phyloP scores from a whole-genome alignment of 2,329 filamentous ascomycete species.

The Metarhizium sp. region DNA sequence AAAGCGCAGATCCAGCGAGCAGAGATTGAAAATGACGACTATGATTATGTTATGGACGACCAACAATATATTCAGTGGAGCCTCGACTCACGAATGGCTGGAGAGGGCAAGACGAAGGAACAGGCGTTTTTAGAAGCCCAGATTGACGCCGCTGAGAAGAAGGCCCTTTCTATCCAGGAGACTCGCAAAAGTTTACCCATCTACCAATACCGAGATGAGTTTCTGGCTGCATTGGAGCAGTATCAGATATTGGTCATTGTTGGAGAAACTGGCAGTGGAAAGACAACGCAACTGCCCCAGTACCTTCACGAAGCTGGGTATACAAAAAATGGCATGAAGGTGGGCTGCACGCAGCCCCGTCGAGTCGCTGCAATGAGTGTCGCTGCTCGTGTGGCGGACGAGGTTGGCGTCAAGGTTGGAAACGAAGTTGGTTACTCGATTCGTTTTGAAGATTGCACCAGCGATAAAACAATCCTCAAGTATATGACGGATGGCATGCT shows the following conservation, averaged over 20 bases:
- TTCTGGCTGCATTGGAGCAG: constrained; percentile 76
- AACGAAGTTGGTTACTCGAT: constrained; percentile 92
- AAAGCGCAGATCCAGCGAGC: constrained; percentile 72
- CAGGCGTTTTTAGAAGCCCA: constrained; percentile 71
- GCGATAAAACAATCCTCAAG: constrained; percentile 83
- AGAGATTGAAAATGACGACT: constrained; percentile 72
- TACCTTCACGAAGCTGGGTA: constrained; percentile 89
- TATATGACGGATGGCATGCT: constrained; percentile 99
- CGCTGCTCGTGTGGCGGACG: constrained; percentile 89
- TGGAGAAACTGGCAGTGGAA: constrained; percentile 89
- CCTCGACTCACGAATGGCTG: constrained; percentile 61
- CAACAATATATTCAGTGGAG: constrained; percentile 80
- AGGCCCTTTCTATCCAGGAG: constrained; percentile 80
- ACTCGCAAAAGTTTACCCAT: constrained; percentile 85
- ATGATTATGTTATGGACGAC: constrained; percentile 89
- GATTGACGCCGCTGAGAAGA: constrained; percentile 81
- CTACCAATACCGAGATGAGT: constrained; percentile 75
- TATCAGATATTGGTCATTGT: constrained; percentile 88
- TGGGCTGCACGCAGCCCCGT: constrained; percentile 89
- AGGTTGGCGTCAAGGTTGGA: constrained; percentile 82
- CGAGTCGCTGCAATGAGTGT: constrained; percentile 97
- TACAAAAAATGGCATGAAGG: constrained; percentile 72
- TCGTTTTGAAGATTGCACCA: constrained; percentile 87
- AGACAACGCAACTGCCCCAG: constrained; percentile 91
- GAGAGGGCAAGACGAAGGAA: constrained; percentile 65